Base-by-base conservation (phyloP, 2,329 filamentous ascomycete genomes). In the Incumbomyces delicatus region DNA sequence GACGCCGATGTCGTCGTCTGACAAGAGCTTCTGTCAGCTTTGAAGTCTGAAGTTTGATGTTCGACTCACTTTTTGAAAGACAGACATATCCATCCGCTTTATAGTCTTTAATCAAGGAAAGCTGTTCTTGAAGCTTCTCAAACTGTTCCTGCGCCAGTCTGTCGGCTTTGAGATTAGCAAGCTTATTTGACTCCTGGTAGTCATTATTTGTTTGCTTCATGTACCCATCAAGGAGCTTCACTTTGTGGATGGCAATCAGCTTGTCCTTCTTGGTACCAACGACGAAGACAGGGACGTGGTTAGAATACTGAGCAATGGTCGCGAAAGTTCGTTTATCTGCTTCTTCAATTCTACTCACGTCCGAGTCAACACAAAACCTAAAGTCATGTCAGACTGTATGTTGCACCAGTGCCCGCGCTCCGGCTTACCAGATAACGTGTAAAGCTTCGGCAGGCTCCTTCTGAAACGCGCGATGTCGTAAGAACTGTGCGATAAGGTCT, bases 351-450 rank as follows among this genome's bases (percentile, higher is more conserved):
- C 61, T 56, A 32, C 58, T 54, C 36, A 60, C 61, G 46, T 61
- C 61, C 32, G 62, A 60, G 37, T 64, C 61, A 14, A 64, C 54
- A 51, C 61, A 64, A 41, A 64, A 63, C 61, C 61, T 58, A 43
- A 22, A 14, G 16, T 6, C 1, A 13, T 6, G 22, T 27, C 22
- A 27, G 22, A 27, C 22, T 8, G 22, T 27, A 4, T 27, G 22
- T 27, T 27, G 22, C 22, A 8, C 8, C 22, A 4, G 4, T 27
- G 4, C 22, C 8, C 5, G 13, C 12, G 16, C 12, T 7, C n/a
- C 43, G 10, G 13, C 44, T 44, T 48, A 57, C 59, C 60, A 62
- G 16, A 63, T 63, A 4, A 62, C 59, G 38, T 63, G 60, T 10
- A 61, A 41, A 12, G 57, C 53, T 34, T 62, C 58, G 11, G 53